Conservation (phyloP, 805 yeast species). For the Hanseniaspora lindneri region DNA sequence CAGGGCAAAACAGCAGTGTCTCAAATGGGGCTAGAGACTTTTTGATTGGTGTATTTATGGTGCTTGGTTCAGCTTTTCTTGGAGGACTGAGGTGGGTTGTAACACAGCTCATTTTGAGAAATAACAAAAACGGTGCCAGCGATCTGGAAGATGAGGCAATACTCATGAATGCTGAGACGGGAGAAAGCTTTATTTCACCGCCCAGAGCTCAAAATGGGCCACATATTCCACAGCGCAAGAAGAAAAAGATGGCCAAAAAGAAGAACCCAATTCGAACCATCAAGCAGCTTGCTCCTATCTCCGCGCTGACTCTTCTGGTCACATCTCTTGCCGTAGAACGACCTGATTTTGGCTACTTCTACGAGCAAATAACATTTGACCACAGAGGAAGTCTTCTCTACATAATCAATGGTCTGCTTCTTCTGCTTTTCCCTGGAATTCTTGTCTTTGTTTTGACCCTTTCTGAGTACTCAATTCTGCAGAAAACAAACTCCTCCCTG, state of each 20-base stretch:
- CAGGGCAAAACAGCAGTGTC: neutral
- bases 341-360: slow-evolving; percentile 25
- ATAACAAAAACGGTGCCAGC: slow-evolving; percentile 24
- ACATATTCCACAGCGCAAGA: too few relatives aligned
- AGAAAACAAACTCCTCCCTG: slow-evolving; percentile 60
- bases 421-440: slow-evolving; percentile 70
- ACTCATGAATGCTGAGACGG: slow-evolving; percentile 12
- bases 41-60: slow-evolving; percentile 55
- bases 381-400: slow-evolving; percentile 28
- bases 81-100: slow-evolving; percentile 93
- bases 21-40: slow-evolving; percentile 17
- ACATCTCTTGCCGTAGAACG: slow-evolving; percentile 66
- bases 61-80: slow-evolving; percentile 63
- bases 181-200: neutral
- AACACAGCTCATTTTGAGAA: slow-evolving; percentile 60
- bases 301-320: slow-evolving; percentile 51
- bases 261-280: slow-evolving; percentile 76
- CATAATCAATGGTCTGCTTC: slow-evolving; percentile 36
- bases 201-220: neutral
- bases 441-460: slow-evolving; percentile 83
- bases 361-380: slow-evolving; percentile 17
- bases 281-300: slow-evolving; percentile 70
- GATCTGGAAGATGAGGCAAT: neutral
- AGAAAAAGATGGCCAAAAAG: slow-evolving; percentile 18
- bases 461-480: slow-evolving; percentile 72